phyloP scores from a whole-genome alignment of 495 filamentous ascomycete genomes.

The Trichodelitschia bisporula region DNA sequence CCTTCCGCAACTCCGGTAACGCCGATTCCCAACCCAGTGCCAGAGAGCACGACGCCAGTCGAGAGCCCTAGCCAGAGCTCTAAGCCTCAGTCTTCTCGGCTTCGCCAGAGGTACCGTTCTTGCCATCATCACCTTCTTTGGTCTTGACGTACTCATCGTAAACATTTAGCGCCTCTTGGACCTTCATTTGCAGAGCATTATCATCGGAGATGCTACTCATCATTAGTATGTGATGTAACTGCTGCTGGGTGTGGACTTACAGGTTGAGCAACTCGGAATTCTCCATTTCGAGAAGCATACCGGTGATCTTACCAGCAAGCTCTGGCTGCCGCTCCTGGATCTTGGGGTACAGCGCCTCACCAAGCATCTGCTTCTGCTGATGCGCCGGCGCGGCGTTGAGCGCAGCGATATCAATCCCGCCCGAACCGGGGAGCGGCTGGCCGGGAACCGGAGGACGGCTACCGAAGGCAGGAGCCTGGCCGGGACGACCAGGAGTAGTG shows the following conservation, averaged over 20 bases:
- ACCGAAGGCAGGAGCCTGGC: slow-evolving; percentile 30
- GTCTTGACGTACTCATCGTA: slow-evolving; percentile 97
- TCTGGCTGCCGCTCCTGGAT: slow-evolving; percentile 82
- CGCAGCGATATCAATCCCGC: slow-evolving; percentile 17
- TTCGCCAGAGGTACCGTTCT: too few relatives aligned
- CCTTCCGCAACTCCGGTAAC: too few relatives aligned
- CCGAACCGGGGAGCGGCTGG: slow-evolving; percentile 10
- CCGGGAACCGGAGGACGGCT: slow-evolving; percentile 15
- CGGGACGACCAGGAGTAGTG: slow-evolving; percentile 11
- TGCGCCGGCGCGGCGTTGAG: slow-evolving; percentile 29
- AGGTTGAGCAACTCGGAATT: slow-evolving; percentile 76
- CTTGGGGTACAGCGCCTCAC: slow-evolving; percentile 94
- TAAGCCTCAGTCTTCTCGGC: too few relatives aligned
- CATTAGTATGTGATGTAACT: slow-evolving; percentile 11
- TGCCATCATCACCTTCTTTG: slow-evolving; percentile 21
- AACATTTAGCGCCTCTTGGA: slow-evolving; percentile 84
- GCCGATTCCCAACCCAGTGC: too few relatives aligned
- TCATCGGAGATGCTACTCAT: slow-evolving; percentile 63
- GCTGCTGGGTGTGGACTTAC: slow-evolving; percentile 35
- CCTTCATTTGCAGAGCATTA: slow-evolving; percentile 70
- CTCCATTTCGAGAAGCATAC: slow-evolving; percentile 99
- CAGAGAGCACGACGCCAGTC: too few relatives aligned
- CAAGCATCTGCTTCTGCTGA: slow-evolving; percentile 94
- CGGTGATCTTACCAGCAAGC: slow-evolving; percentile 95
- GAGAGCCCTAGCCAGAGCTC: too few relatives aligned